These are phyloP conservation scores for Neophaeococcomyces aloes DNA, from an alignment of 2,329 filamentous ascomycete species.

Conservation along the genomic window DNA sequence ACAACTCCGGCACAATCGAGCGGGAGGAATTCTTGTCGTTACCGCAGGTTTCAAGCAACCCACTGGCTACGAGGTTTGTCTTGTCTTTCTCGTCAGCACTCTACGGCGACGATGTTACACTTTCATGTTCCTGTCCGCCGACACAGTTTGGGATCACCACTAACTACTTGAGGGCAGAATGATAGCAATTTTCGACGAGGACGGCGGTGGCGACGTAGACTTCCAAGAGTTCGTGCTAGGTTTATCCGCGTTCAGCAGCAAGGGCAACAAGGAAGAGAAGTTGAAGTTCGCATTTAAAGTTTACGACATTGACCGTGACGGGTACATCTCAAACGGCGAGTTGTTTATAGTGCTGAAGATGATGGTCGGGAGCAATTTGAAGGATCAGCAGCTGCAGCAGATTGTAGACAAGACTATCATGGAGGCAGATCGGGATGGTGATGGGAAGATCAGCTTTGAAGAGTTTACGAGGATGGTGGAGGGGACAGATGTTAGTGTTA, in stretches of 20 bases:
- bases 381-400: conserved; percentile 96
- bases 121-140: no score
- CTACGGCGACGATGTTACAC: not conserved
- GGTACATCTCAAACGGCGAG: conserved; percentile 97
- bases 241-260: conserved; percentile 88
- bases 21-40: conserved; percentile 96
- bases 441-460: conserved; percentile 98
- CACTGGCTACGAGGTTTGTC: conserved; percentile 79
- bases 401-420: conserved; percentile 99
- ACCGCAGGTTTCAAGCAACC: conserved; percentile 95
- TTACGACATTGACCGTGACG: conserved; percentile 97
- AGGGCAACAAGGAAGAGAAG: conserved; percentile 99
- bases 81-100: not conserved
- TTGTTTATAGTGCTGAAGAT: conserved; percentile 99
- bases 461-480: conserved; percentile 99
- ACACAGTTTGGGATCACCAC: not conserved
- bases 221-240: conserved; percentile 98
- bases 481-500: conserved; percentile 66
- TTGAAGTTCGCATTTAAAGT: conserved; percentile 97
- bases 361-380: conserved; percentile 99
- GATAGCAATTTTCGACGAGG: conserved; percentile 99
- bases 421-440: conserved; percentile 92
- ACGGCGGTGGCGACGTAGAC: conserved; percentile 93
- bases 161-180: conserved; percentile 50
- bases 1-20: conserved; percentile 96